Evolutionary conservation across 495 filamentous ascomycete genomes (phyloP).

Genomic region (Rhizodiscina lignyota): DNA sequence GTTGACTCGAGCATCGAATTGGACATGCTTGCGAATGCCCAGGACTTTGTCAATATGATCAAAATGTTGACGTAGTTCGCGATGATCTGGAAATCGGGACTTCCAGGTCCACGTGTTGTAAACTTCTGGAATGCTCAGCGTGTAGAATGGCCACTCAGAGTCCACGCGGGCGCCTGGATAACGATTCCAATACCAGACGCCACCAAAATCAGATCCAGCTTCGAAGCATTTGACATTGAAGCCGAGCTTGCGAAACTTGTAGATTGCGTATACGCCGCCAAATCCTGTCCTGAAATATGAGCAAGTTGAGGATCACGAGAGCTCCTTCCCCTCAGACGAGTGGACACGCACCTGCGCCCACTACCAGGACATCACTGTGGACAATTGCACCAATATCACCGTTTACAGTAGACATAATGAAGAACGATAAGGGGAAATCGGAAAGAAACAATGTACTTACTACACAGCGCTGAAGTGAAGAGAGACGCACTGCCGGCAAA

Average conservation of each 20-base stretch:
- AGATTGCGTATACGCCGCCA: background rate
- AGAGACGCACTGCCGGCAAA: no score
- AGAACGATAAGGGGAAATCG: no score
- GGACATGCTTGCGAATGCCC: constrained; percentile 10
- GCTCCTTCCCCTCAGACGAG: no score
- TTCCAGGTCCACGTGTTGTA: constrained; percentile 13
- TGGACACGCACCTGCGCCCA: background rate
- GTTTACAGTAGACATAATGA: background rate
- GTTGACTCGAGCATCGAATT: constrained; percentile 13
- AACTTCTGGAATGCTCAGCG: constrained; percentile 11
- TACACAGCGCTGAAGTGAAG: no score
- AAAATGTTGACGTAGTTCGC: constrained; percentile 17
- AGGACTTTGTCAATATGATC: constrained; percentile 15
- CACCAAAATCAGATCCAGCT: constrained; percentile 29
- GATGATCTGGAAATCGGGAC: constrained; percentile 9
- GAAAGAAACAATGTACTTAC: no score
- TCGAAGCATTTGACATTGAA: background rate
- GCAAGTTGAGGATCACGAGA: background rate
- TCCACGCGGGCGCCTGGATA: constrained; percentile 31
- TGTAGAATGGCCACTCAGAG: constrained; percentile 12
- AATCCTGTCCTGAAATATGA: background rate
- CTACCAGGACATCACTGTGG: background rate
- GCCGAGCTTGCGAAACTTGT: background rate
- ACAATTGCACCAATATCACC: background rate
- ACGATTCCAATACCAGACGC: constrained; percentile 37